Evolutionary conservation across 306 rosid genomes (phyloP), one percentile per base, ranked within the genome.

Genomic region (Morella rubra): DNA sequence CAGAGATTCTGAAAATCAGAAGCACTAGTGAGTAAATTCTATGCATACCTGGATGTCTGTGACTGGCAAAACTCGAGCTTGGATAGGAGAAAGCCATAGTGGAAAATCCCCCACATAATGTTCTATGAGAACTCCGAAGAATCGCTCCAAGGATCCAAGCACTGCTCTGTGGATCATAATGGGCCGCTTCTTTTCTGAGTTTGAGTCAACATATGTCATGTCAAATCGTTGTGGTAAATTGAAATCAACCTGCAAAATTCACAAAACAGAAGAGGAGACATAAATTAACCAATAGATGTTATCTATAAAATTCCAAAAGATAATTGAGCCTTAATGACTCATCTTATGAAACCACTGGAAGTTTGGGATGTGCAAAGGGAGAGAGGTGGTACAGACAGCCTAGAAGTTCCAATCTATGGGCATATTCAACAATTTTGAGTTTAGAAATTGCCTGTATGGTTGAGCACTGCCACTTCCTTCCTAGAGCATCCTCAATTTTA

Each of bases 381-480:
- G 27, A 24, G 27, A 24, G 27, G 27, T 24, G 27, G 27, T 44
- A 61, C 12, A 56, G 32, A 45, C 73, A 20, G 53, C 44, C 54
- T 16, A 54, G 44, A 6, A 3, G 27, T 42, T 42, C 77, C 65
- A 65, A 54, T 52, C 44, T 49, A 22, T 18, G 75, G 20, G 67
- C 12, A 54, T 18, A 20, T 50, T 53, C 67, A 68, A 73, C 74
- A 0, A 12, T 27, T 8, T 32, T 40, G 22, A 78, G 54, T 76
- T 76, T 16, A 79, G 77, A 62, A 76, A 82, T 88, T 89, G 72
- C 99, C 97, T 95, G 97, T 72, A 95, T 88, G 83, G 99, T 95
- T 83, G 98, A 95, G 82, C 98, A 95, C 77, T 95, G 98, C 99
- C 99, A 95, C 93, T 90, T 92, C 88, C 99, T 92, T 81, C 99